Evolutionary conservation across 2,329 filamentous ascomycete genomes (phyloP).

Genomic region (Monilinia laxa): DNA sequence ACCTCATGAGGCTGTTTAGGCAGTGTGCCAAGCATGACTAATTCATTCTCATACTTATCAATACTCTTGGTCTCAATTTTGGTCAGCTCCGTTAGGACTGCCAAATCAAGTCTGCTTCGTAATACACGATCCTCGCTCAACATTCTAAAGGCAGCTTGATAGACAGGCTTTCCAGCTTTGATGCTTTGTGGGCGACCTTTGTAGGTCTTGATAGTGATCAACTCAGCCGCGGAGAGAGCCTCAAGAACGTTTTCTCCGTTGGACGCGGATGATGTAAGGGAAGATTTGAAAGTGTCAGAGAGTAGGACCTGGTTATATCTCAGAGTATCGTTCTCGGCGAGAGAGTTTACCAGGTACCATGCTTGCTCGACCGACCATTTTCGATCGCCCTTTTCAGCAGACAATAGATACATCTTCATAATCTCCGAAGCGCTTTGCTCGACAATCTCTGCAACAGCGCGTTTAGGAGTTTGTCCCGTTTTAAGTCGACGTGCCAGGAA

Average conservation of each 20-base stretch:
- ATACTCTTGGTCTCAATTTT: slow-evolving; percentile 73
- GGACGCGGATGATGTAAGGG: slow-evolving; percentile 48
- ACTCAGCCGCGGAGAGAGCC: slow-evolving; percentile 78
- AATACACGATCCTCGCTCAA: slow-evolving; percentile 72
- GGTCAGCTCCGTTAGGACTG: slow-evolving; percentile 65
- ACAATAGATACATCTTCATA: slow-evolving; percentile 85
- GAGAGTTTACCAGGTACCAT: slow-evolving; percentile 80
- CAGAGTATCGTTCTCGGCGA: slow-evolving; percentile 67
- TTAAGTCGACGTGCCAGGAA: slow-evolving; percentile 89
- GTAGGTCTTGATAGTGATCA: slow-evolving; percentile 71
- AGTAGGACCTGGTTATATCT: slow-evolving; percentile 86
- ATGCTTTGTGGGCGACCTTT: slow-evolving; percentile 78
- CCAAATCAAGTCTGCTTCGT: slow-evolving; percentile 69
- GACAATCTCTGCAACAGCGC: slow-evolving; percentile 85
- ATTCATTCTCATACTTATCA: slow-evolving; percentile 75
- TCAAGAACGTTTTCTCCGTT: slow-evolving; percentile 75
- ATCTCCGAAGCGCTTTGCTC: slow-evolving; percentile 87
- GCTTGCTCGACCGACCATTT: slow-evolving; percentile 84
- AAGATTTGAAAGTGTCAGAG: slow-evolving; percentile 68
- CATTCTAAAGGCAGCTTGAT: slow-evolving; percentile 75
- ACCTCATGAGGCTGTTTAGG: slow-evolving; percentile 70
- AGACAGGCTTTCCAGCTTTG: slow-evolving; percentile 80
- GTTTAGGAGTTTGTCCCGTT: slow-evolving; percentile 76
- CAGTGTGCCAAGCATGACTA: slow-evolving; percentile 67
- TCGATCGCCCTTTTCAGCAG: slow-evolving; percentile 48